phyloP scores from a whole-genome alignment of 805 yeast genomes.

The Myxozyma vanderwaltii region DNA sequence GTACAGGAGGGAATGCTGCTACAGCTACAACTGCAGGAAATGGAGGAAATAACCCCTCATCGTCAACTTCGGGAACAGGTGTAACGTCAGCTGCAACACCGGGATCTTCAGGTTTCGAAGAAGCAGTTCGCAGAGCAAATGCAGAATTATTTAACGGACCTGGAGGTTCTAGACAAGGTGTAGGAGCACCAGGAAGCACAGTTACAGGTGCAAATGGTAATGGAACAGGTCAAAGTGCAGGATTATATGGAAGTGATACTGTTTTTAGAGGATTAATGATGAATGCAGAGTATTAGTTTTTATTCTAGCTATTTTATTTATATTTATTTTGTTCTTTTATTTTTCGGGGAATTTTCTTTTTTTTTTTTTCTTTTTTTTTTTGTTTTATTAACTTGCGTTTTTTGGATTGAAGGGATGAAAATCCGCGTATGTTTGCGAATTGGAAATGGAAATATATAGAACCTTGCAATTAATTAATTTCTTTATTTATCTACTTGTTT shows the following conservation, averaged over 20 bases:
- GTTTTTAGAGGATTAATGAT: constrained; percentile 33
- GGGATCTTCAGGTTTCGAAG: constrained; percentile 9
- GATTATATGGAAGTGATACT: constrained; percentile 22
- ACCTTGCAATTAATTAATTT: too few relatives aligned
- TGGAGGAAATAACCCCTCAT: neutral
- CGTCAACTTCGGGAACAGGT: neutral
- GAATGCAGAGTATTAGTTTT: constrained; percentile 30
- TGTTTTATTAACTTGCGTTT: too few relatives aligned
- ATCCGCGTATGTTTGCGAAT: neutral
- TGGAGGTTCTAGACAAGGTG: constrained; percentile 30
- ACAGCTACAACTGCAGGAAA: neutral
- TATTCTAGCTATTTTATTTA: neutral
- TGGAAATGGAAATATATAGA: too few relatives aligned
- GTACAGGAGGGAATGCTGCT: neutral
- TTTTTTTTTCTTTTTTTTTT: too few relatives aligned
- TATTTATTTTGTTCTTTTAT: neutral
- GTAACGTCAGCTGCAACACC: neutral
- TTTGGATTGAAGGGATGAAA: neutral
- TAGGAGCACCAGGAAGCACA: neutral
- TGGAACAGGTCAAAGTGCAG: constrained; percentile 6
- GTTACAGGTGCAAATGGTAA: constrained; percentile 6
- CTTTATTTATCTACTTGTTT: too few relatives aligned
- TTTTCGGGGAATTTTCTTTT: too few relatives aligned
- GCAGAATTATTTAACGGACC: constrained; percentile 32
- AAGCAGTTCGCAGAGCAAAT: constrained; percentile 29